phyloP scores from a whole-genome alignment of 139 green algal genomes.

The Chlorella sp. region DNA sequence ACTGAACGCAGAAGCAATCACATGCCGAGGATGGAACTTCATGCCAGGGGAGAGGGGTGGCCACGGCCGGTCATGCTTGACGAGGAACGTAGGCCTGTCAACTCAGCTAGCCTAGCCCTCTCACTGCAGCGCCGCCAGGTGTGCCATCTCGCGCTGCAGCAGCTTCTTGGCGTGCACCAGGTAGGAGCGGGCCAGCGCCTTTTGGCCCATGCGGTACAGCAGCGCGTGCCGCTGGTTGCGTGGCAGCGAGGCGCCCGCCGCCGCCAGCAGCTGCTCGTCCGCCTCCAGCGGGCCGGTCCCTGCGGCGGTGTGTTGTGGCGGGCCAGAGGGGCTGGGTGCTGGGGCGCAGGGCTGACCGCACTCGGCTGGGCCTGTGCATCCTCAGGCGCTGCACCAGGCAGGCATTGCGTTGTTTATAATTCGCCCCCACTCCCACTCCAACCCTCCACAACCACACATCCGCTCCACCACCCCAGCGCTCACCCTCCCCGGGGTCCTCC shows the following conservation, averaged over 20 bases:
- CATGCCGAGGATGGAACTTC: too few species aligned
- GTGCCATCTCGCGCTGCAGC: conserved; percentile 58
- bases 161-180: conserved; percentile 52
- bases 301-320: background rate
- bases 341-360: background rate
- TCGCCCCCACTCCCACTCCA: too few species aligned
- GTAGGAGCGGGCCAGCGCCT: conserved; percentile 70
- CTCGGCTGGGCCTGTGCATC: too few species aligned
- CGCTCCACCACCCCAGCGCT: background rate
- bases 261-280: conserved; percentile 55
- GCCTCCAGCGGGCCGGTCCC: conserved; percentile 69
- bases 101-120: background rate
- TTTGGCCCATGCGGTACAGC: conserved; percentile 79
- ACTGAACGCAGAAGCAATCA: too few species aligned
- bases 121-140: conserved; percentile 38
- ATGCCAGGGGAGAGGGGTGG: too few species aligned
- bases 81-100: too few species aligned
- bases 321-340: background rate
- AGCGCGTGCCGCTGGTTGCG: conserved; percentile 53
- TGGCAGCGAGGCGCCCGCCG: conserved; percentile 21
- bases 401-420: too few species aligned
- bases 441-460: background rate
- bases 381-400: too few species aligned
- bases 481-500: conserved; percentile 51
- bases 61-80: too few species aligned